A percentile compares a stretch with the other conserved stretches of the same genome.
These are phyloP conservation scores for Onygenales sp. DNA, from an alignment of 2,329 filamentous ascomycete genomes.

Conservation along the genomic window DNA sequence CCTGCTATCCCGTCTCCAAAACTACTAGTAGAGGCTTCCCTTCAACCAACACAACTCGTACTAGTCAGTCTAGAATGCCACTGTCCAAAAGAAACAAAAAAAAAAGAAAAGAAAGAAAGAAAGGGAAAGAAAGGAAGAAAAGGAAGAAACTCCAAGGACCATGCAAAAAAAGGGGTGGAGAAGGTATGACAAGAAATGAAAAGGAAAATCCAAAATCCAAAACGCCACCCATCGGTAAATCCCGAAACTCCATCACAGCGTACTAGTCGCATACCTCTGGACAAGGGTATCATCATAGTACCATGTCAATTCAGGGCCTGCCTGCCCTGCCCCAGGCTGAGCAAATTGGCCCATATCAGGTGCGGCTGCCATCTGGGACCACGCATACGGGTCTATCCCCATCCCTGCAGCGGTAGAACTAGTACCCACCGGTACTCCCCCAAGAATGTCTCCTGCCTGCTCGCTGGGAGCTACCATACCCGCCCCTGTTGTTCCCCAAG, in stretches of 20 bases:
- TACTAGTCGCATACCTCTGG: neutral
- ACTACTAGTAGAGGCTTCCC: too few relatives aligned
- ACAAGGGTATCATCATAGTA: slow-evolving; percentile 1
- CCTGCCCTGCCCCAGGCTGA: neutral
- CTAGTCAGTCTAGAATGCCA: too few relatives aligned
- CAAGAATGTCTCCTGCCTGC: neutral
- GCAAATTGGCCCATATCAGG: slow-evolving; percentile 1
- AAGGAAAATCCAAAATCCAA: neutral
- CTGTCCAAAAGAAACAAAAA: neutral
- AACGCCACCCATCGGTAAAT: neutral
- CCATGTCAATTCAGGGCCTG: neutral
- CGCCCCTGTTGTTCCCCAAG: neutral
- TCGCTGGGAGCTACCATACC: neutral
- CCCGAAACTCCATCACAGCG: neutral
- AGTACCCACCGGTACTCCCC: neutral
- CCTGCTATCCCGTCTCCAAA: too few relatives aligned
- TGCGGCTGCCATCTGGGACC: neutral
- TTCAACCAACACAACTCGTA: too few relatives aligned
- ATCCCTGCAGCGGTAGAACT: neutral
- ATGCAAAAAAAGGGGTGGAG: neutral
- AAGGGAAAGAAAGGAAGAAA: neutral
- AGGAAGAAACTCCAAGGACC: neutral
- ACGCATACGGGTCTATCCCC: neutral
- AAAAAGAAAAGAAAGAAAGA: neutral
- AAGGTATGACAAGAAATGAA: neutral